Evolutionary conservation across 768 basidiomycete species (phyloP).

Genomic region (Multifurca ochricompacta): DNA sequence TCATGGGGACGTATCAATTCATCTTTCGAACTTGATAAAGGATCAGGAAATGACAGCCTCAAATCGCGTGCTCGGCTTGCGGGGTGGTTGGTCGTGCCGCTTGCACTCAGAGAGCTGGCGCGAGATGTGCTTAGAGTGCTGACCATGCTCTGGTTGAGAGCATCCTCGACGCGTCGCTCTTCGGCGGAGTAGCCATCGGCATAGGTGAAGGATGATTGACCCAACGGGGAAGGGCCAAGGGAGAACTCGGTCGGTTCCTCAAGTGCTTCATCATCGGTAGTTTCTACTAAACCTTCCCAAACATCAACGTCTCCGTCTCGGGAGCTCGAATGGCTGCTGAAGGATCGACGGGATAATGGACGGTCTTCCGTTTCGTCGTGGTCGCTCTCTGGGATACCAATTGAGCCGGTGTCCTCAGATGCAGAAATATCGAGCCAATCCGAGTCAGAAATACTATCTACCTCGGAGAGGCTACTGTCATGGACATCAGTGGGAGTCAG

Average conservation of each 20-base stretch:
- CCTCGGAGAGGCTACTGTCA: slow-evolving; percentile 47
- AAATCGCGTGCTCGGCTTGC: slow-evolving; percentile 63
- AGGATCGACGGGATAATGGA: slow-evolving; percentile 60
- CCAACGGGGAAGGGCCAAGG: slow-evolving; percentile 16
- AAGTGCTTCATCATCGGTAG: slow-evolving; percentile 43
- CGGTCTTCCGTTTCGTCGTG: slow-evolving; percentile 44
- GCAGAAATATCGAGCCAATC: slow-evolving; percentile 79
- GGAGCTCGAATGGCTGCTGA: slow-evolving; percentile 61
- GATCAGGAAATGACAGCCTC: slow-evolving; percentile 77
- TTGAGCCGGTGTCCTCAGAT: slow-evolving; percentile 65
- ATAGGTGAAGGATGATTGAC: neutral
- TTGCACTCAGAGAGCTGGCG: slow-evolving; percentile 45
- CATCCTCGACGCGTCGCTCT: slow-evolving; percentile 64
- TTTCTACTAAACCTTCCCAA: slow-evolving; percentile 73
- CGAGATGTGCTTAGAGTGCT: slow-evolving; percentile 73
- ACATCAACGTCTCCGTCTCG: slow-evolving; percentile 61
- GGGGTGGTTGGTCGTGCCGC: slow-evolving; percentile 32
- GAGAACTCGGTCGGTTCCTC: slow-evolving; percentile 22
- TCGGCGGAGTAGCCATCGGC: slow-evolving; percentile 33
- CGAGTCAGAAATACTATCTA: slow-evolving; percentile 65
- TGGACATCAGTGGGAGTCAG: slow-evolving; percentile 27
- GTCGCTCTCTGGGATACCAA: slow-evolving; percentile 55
- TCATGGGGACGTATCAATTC: slow-evolving; percentile 53
- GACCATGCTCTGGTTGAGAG: slow-evolving; percentile 75
- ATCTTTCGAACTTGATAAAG: slow-evolving; percentile 62